Base-by-base conservation (phyloP, 2,329 filamentous ascomycete species). In the Colletotrichum liaoningense region DNA sequence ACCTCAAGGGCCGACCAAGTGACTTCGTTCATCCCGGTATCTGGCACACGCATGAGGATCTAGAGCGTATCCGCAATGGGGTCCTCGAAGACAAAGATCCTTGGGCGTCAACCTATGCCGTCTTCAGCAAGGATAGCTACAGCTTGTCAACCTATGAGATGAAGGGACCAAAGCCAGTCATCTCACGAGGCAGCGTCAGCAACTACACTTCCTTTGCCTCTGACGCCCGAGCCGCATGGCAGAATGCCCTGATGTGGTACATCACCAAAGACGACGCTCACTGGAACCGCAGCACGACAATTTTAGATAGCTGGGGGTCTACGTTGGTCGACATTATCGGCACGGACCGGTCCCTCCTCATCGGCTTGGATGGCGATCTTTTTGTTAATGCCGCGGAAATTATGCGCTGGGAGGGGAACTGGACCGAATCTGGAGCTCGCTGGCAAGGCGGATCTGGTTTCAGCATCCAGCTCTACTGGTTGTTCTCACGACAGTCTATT, bases 331-430 rank as follows among this genome's bases (percentile, higher is more conserved):
- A 78, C 63, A 79, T 83, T 54, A 78, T 82, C 49, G 81, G 81
- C 1, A 79, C 76, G 0, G 82, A 84, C 66, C 77, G 76, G 1
- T 82, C 82, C 1, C 79, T 85, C 2, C 73, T 85, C 5, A 75
- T 85, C 7, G 83, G 80, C 0, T 75, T 85, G 0, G 83, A 85
- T 9, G 84, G 84, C 1, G 80, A 81, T 26, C 52, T 85, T 19
- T 79, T 85, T 9, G 83, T 79, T 24, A 86, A 86, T 42, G 83
- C 83, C 0, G 84, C 83, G 0, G 84, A 85, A 75, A 84, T 86
- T 35, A 84, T 86, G 82, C 80, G 83, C 35, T 84, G 83, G 82
- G 84, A 85, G 71, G 83, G 82, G 8, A 77, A 77, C 26, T 85
- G 84, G 83, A 76, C 76, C 0, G 83, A 86, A 69, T 33, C 73